Conservation (phyloP, 768 basidiomycete species). For the Amanita exitialis region DNA sequence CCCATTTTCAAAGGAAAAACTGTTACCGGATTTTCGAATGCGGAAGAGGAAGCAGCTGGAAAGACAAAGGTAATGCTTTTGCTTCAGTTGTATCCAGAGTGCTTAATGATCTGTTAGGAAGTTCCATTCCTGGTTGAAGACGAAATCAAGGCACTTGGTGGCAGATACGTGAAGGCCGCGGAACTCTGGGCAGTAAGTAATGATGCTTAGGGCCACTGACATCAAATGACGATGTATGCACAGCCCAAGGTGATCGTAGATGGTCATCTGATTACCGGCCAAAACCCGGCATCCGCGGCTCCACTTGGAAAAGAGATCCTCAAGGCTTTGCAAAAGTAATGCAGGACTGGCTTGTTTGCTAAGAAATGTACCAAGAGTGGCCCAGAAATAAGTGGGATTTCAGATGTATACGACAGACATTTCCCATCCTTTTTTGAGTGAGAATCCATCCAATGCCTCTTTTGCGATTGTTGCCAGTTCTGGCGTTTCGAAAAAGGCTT, state of each 20-base stretch:
- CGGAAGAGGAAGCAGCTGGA: slow-evolving; percentile 44
- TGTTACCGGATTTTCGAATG: slow-evolving; percentile 63
- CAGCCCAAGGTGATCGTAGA: slow-evolving; percentile 45
- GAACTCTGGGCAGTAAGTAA: slow-evolving; percentile 46
- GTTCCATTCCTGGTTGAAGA: slow-evolving; percentile 68
- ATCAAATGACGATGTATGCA: slow-evolving; percentile 3
- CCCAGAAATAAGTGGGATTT: background rate
- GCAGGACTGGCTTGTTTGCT: background rate
- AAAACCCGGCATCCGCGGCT: slow-evolving; percentile 62
- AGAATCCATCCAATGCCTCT: slow-evolving; percentile 77
- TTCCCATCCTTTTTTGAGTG: slow-evolving; percentile 77
- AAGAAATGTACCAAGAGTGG: background rate
- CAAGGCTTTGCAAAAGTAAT: slow-evolving; percentile 20
- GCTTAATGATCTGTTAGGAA: slow-evolving; percentile 19
- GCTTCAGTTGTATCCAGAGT: slow-evolving; percentile 7
- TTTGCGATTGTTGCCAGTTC: slow-evolving; percentile 71
- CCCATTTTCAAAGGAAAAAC: slow-evolving; percentile 54
- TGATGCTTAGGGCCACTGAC: background rate
- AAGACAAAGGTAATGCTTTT: slow-evolving; percentile 28
- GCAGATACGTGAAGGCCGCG: slow-evolving; percentile 47
- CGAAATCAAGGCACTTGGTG: slow-evolving; percentile 55
- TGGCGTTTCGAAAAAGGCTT: slow-evolving; percentile 67
- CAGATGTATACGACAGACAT: slow-evolving; percentile 72
- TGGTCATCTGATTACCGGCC: slow-evolving; percentile 57
- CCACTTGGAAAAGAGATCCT: slow-evolving; percentile 47